Base-by-base conservation (phyloP, 306 rosid species). In the Gastrolobium villosum region DNA sequence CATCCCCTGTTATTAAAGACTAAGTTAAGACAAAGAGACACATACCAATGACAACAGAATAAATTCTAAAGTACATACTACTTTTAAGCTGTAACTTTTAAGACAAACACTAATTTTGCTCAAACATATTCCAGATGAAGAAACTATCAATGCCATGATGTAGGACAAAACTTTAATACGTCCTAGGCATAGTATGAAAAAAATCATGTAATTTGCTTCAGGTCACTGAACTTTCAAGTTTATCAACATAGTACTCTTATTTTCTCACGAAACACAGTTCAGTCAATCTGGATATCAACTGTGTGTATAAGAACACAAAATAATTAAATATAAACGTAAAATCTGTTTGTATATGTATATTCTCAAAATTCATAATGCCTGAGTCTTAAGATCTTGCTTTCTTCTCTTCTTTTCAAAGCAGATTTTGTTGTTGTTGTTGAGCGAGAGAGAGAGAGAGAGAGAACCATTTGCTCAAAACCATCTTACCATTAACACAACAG, bases 1-100 rank as follows among this genome's bases (percentile, higher is more conserved):
- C 70, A 72, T 94, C 97, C 85, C 93, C 99, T 94, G 88, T 10
- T 54, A 79, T 43, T 26, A 34, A 75, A 15, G 40, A 80, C 73
- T 31, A 65, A 50, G 45, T 56, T 57, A 60, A 75, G 76, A 71
- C 57, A 80, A 50, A 73, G 41, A 70, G 41, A 70, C 34, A 72
- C 54, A 76, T 14, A 45, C 15, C 76, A 50, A 79, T 57, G 36
- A 35, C 73, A 49, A 48, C 60, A 72, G 36, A 70, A 61, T 10
- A 65, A 26, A 32, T 28, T 75, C 54, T 55, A 43, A 13, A 35
- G 15, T 35, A 41, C 48, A 82, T 36, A 54, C 62, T 39, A 48
- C 76, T 45, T 35, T 15, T 46, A 78, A 3, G 20, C 5, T 7
- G 37, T 10, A 72, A 52, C 35, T 63, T 72, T 15, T 26, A 76